These are phyloP conservation scores for Rhinocladiella mackenziei DNA, from an alignment of 2,329 filamentous ascomycete genomes.

Conservation along the genomic window DNA sequence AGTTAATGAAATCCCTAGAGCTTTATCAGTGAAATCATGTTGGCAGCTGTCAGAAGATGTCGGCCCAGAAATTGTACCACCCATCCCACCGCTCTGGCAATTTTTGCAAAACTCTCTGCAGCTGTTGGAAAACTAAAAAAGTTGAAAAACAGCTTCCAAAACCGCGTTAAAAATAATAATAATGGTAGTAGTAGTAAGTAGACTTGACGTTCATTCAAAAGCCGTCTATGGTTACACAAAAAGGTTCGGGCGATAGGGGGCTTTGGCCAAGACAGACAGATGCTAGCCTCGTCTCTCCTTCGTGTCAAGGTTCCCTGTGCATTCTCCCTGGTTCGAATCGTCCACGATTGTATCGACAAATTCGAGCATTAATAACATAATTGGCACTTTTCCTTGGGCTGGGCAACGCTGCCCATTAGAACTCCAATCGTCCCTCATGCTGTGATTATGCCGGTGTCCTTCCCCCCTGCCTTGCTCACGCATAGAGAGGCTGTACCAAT, in stretches of 20 bases:
- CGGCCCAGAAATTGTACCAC: too few species aligned
- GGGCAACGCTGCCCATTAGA: constrained; percentile 10
- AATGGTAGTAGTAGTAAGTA: not conserved
- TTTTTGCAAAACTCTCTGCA: too few species aligned
- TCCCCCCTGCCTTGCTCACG: constrained; percentile 9
- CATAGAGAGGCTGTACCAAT: constrained; percentile 6
- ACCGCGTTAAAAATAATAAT: too few species aligned
- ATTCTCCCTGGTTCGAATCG: too few species aligned
- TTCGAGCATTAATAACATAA: constrained; percentile 22
- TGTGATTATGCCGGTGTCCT: constrained; percentile 17
- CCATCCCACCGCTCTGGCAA: too few species aligned
- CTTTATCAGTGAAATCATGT: too few species aligned
- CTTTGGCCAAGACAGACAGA: too few species aligned
- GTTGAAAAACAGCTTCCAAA: too few species aligned
- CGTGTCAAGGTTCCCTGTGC: too few species aligned
- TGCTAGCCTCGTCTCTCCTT: not conserved
- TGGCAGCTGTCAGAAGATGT: too few species aligned
- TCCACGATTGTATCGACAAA: not conserved
- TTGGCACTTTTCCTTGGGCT: constrained; percentile 7
- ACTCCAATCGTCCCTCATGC: constrained; percentile 25
- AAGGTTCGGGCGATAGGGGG: not conserved
- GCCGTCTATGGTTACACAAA: constrained; percentile 17
- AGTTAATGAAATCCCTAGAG: too few species aligned
- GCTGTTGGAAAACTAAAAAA: too few species aligned
- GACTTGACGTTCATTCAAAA: constrained; percentile 3